A percentile compares a stretch with the other conserved stretches of the same genome.
Evolutionary conservation across 2,329 filamentous ascomycete genomes (phyloP).

Genomic region (Tolypocladium amazonense): DNA sequence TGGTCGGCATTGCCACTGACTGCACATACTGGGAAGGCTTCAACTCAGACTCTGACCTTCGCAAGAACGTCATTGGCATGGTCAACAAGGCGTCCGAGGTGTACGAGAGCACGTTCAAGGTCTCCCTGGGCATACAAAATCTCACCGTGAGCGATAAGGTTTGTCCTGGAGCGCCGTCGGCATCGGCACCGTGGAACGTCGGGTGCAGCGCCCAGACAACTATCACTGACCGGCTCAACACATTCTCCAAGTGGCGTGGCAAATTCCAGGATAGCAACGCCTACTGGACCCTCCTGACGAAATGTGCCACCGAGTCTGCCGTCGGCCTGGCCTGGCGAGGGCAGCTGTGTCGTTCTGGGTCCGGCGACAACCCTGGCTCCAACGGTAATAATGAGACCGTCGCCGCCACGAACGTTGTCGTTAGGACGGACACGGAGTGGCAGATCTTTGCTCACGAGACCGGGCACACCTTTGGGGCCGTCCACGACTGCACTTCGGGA

Average conservation of each 20-base stretch:
- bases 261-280: slow-evolving; percentile 68
- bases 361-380: slow-evolving; percentile 39
- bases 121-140: slow-evolving; percentile 82
- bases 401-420: slow-evolving; percentile 80
- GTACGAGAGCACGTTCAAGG: slow-evolving; percentile 89
- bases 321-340: slow-evolving; percentile 92
- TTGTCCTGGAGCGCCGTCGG: slow-evolving; percentile 62
- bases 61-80: slow-evolving; percentile 66
- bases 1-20: slow-evolving; percentile 87
- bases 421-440: slow-evolving; percentile 77
- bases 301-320: slow-evolving; percentile 69
- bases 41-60: slow-evolving; percentile 47
- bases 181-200: slow-evolving; percentile 74
- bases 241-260: slow-evolving; percentile 85
- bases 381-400: slow-evolving; percentile 57
- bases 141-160: slow-evolving; percentile 62
- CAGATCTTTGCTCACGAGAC: slow-evolving; percentile 92
- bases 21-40: slow-evolving; percentile 77
- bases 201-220: slow-evolving; percentile 52
- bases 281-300: slow-evolving; percentile 85
- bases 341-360: slow-evolving; percentile 60
- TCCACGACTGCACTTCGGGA: slow-evolving; percentile 75
- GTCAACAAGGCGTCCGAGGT: slow-evolving; percentile 81
- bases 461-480: slow-evolving; percentile 89
- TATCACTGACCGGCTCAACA: slow-evolving; percentile 70